Evolutionary conservation across 139 green algal species (phyloP).

Genomic region (Astrephomene gubernaculifera): DNA sequence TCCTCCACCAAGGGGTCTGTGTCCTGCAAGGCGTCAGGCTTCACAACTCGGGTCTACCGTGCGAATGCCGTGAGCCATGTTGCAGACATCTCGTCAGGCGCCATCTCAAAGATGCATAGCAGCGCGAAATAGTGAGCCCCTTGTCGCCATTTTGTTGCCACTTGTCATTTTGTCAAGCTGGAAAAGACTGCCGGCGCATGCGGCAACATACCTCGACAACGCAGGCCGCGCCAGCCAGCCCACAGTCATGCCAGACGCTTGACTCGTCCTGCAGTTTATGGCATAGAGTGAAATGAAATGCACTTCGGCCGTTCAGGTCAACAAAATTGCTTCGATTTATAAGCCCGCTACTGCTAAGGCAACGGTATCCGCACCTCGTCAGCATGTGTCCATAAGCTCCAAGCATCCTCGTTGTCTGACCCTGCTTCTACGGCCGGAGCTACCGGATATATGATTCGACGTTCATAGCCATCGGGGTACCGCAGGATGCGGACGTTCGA

Average conservation of each 20-base stretch:
- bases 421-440: background rate
- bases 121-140: background rate
- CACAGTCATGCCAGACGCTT: slow-evolving; percentile 24
- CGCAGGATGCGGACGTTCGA: slow-evolving; percentile 53
- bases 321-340: background rate
- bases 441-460: slow-evolving; percentile 65
- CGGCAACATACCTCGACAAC: slow-evolving; percentile 21
- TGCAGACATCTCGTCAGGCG: too few species aligned
- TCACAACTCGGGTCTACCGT: too few species aligned
- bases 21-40: slow-evolving; percentile 15
- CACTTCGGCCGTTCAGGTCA: background rate
- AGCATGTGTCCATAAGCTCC: slow-evolving; percentile 29
- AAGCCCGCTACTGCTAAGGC: background rate
- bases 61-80: too few species aligned
- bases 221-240: slow-evolving; percentile 24
- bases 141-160: too few species aligned
- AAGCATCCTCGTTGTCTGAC: background rate
- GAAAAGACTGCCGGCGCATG: too few species aligned
- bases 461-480: slow-evolving; percentile 69
- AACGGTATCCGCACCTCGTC: slow-evolving; percentile 8
- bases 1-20: slow-evolving; percentile 17
- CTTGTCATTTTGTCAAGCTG: too few species aligned
- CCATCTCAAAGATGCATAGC: background rate
- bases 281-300: background rate
- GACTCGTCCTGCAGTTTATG: slow-evolving; percentile 24